These are phyloP conservation scores for Physcomitrium patens DNA, from an alignment of 225 moss, liverwort and hornwort species.

Conservation along the genomic window DNA sequence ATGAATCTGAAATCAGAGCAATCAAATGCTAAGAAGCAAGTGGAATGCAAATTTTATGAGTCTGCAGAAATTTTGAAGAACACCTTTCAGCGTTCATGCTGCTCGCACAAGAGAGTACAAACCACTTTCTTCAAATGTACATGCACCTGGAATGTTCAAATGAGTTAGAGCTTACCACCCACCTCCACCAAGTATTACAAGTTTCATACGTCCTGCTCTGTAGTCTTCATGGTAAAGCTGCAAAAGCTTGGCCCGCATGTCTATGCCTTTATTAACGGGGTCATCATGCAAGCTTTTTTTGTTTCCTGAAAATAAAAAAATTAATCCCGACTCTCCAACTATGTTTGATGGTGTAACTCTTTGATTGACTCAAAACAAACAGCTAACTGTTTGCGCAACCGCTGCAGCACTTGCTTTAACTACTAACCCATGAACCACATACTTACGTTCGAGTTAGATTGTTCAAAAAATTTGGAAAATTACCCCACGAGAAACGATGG, in stretches of 20 bases:
- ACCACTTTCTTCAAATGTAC: slow-evolving; percentile 7
- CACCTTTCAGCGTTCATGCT: background rate
- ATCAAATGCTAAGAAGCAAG: slow-evolving; percentile 13
- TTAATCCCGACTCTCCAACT: slow-evolving; percentile 22
- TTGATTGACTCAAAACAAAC: background rate
- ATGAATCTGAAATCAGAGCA: slow-evolving; percentile 40
- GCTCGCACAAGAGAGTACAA: background rate
- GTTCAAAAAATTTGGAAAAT: background rate
- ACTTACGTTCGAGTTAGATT: background rate
- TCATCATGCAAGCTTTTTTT: slow-evolving; percentile 58
- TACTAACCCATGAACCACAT: background rate
- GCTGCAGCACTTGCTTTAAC: slow-evolving; percentile 1
- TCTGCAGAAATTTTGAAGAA: background rate
- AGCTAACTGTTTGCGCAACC: background rate
- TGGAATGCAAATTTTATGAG: slow-evolving; percentile 1
- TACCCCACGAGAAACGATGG: slow-evolving; percentile 64
- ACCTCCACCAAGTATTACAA: slow-evolving; percentile 77
- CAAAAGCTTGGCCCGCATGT: slow-evolving; percentile 57
- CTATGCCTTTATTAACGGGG: slow-evolving; percentile 48
- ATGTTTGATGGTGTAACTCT: background rate
- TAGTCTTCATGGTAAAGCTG: slow-evolving; percentile 60
- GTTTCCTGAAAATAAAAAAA: slow-evolving; percentile 50
- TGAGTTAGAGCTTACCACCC: slow-evolving; percentile 70
- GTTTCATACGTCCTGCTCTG: slow-evolving; percentile 64
- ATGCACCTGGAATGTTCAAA: slow-evolving; percentile 14